A percentile compares a stretch with the other conserved stretches of the same genome.
phyloP scores from a whole-genome alignment of 2,329 filamentous ascomycete species.

The Herpotrichia juniperi region DNA sequence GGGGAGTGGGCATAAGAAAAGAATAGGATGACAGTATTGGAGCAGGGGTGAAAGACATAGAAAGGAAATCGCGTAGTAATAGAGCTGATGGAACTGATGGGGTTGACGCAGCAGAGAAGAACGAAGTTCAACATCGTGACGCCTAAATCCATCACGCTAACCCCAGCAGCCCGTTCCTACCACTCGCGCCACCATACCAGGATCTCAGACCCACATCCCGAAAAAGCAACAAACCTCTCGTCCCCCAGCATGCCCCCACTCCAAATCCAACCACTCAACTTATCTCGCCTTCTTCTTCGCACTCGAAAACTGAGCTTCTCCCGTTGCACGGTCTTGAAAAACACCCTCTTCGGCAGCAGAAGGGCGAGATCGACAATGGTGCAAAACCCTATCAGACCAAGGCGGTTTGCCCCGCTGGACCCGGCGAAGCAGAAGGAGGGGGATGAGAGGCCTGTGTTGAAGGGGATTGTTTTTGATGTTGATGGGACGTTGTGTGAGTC shows the following conservation, averaged over 20 bases:
- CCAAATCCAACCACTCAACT: neutral
- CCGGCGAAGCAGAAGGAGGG: slow-evolving; percentile 31
- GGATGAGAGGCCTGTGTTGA: slow-evolving; percentile 52
- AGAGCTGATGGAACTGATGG: too few relatives aligned
- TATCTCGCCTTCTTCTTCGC: neutral
- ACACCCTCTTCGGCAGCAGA: neutral
- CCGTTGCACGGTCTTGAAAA: neutral
- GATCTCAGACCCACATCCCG: neutral
- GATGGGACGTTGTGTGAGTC: slow-evolving; percentile 89
- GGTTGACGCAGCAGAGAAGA: too few relatives aligned
- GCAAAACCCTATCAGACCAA: slow-evolving; percentile 24
- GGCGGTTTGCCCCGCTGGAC: slow-evolving; percentile 59
- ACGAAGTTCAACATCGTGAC: too few relatives aligned
- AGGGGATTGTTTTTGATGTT: slow-evolving; percentile 83
- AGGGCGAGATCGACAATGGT: neutral
- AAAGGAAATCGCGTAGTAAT: too few relatives aligned
- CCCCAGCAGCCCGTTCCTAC: neutral
- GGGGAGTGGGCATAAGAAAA: too few relatives aligned
- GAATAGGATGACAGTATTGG: too few relatives aligned
- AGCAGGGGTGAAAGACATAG: too few relatives aligned
- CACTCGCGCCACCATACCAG: neutral
- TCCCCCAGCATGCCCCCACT: neutral
- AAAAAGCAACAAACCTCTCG: neutral
- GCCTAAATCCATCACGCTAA: neutral
- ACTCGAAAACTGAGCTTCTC: neutral